A percentile compares a stretch with the other conserved stretches of the same genome.
These are phyloP conservation scores for Ananas comosus DNA, from an alignment of 176 grass and related monocot species.

Conservation along the genomic window DNA sequence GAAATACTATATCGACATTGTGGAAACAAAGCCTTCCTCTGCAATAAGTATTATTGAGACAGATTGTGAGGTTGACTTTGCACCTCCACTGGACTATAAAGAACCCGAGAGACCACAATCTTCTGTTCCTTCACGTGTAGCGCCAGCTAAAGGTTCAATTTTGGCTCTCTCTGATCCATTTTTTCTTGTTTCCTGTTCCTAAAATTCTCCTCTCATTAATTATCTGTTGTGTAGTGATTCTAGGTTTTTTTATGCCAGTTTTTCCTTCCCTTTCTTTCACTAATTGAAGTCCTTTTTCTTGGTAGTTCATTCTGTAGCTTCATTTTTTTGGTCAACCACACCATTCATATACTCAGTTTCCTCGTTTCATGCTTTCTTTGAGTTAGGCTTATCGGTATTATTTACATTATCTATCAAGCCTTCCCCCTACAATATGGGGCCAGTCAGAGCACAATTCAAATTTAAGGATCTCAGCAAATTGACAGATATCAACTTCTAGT, in stretches of 20 bases:
- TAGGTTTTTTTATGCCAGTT: background rate
- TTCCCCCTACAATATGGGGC: background rate
- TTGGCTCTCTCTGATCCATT: background rate
- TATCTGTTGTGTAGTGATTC: background rate
- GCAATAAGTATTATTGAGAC: constrained; percentile 98
- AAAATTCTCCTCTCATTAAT: constrained; percentile 16
- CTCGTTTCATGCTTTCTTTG: background rate
- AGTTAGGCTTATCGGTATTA: background rate
- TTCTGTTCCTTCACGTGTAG: constrained; percentile 26
- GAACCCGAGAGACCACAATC: constrained; percentile 58
- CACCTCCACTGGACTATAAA: constrained; percentile 90
- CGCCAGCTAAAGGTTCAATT: constrained; percentile 33
- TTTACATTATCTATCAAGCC: background rate
- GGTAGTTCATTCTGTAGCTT: background rate
- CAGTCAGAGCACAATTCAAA: background rate
- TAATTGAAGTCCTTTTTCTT: background rate
- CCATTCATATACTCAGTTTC: no score
- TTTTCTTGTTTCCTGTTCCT: background rate
- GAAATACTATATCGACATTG: constrained; percentile 98
- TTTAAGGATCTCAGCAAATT: background rate
- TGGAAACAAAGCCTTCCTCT: constrained; percentile 85
- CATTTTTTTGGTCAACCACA: no score
- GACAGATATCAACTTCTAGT: background rate
- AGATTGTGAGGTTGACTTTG: constrained; percentile 99
- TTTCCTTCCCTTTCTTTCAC: background rate